phyloP scores from a whole-genome alignment of 2,329 filamentous ascomycete species.

The Davidsoniella eucalypti region DNA sequence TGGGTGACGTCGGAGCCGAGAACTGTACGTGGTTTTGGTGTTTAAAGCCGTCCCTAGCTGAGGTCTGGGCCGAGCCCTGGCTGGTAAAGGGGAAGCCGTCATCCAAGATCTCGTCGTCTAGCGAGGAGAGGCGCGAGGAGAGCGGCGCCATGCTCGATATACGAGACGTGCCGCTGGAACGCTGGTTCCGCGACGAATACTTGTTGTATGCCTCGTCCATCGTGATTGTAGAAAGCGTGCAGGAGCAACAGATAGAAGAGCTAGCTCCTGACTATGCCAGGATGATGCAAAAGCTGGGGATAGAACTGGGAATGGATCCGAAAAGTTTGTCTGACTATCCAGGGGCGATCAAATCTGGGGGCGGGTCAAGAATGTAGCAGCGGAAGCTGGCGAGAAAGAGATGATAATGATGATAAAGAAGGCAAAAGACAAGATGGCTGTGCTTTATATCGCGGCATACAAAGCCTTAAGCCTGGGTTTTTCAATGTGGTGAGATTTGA shows the following conservation, averaged over 20 bases:
- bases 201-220: constrained; percentile 48
- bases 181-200: constrained; percentile 41
- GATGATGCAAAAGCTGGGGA: neutral
- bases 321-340: too few relatives aligned
- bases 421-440: neutral
- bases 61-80: neutral
- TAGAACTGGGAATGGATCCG: too few relatives aligned
- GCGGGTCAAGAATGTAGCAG: neutral
- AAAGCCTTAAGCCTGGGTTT: neutral
- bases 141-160: constrained; percentile 46
- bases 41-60: constrained; percentile 26
- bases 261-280: neutral
- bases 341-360: neutral
- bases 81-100: constrained; percentile 5
- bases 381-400: neutral
- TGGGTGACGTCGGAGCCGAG: constrained; percentile 38
- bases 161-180: constrained; percentile 40
- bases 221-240: constrained; percentile 9
- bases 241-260: neutral
- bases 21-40: constrained; percentile 23
- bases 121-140: constrained; percentile 42
- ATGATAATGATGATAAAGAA: constrained; percentile 1
- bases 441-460: too few relatives aligned
- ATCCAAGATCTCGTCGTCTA: constrained; percentile 21
- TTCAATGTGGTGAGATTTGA: neutral